Base-by-base conservation (phyloP, 805 yeast genomes). In the Sugiyamaella smithiae region DNA sequence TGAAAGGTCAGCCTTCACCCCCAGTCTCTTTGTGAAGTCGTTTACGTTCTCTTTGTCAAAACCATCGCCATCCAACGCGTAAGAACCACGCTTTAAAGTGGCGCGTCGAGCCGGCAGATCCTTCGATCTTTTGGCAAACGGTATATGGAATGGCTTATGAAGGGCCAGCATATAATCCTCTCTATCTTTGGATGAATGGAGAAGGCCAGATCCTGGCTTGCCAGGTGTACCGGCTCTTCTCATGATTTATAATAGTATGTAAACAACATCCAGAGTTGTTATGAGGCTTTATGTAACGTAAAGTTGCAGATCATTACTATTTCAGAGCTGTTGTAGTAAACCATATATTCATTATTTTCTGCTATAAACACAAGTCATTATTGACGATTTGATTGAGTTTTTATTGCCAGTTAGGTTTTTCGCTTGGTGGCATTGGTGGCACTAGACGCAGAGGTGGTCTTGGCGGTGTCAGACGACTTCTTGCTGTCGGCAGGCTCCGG, bases 361-460 rank as follows among this genome's bases (percentile, higher is more conserved):
- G n/a, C n/a, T n/a, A n/a, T n/a, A n/a, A n/a, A n/a, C n/a, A 8
- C 37, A 32, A 32, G 17, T 35, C 38, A 12, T 19, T 35, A 35
- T 19, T 19, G 16, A 19, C n/a, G 12, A 35, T 19, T 14, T 35
- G 20, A 35, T 35, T 35, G 16, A 11, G 20, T 3, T 22, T 37
- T 5, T 19, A 19, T 17, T 12, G 14, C 17, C n/a, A 17, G 24
- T 44, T 40, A 54, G n/a, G 57, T 43, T 49, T 49, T 53, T 28
- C 56, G 50, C 57, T 54, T 54, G 40, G 49, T 46, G 25, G 59
- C 56, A 22, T 46, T 25, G 19, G 56, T 49, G 9, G 56, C 24
- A 11, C 47, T 8, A 17, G 50, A 12, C 20, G 54, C 41, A 17
- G 46, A 45, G 32, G 54, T 49, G 8, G 55, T n/a, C 33, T 22